These are phyloP conservation scores for Hordeum vulgare DNA, from an alignment of 176 grass and related monocot species.

Conservation along the genomic window DNA sequence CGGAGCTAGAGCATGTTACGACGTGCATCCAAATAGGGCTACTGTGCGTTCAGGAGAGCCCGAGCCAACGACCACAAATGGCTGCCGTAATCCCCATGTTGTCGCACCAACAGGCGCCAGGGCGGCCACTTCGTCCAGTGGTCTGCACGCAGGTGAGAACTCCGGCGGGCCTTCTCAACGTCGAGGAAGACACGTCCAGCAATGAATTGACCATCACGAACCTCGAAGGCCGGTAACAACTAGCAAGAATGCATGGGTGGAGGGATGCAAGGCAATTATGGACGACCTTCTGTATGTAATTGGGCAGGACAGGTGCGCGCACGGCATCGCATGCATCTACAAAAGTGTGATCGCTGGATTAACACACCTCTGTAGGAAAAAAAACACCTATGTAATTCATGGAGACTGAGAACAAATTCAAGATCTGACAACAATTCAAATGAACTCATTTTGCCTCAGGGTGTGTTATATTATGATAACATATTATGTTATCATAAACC, in stretches of 20 bases:
- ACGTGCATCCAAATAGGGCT: slow-evolving; percentile 29
- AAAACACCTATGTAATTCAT: no score
- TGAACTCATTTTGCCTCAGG: no score
- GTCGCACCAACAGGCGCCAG: neutral
- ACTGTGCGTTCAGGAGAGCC: slow-evolving; percentile 40
- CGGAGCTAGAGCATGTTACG: slow-evolving; percentile 2
- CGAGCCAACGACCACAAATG: slow-evolving; percentile 17
- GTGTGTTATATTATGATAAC: no score
- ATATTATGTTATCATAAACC: no score
- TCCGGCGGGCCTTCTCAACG: neutral
- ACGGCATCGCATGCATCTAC: no score
- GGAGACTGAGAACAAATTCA: no score
- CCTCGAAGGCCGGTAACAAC: slow-evolving; percentile 13
- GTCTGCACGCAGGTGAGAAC: neutral
- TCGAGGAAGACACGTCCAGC: neutral
- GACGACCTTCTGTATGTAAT: neutral
- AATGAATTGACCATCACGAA: neutral
- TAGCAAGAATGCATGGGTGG: neutral
- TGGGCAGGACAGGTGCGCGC: neutral
- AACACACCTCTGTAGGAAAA: no score
- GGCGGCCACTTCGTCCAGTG: slow-evolving; percentile 13
- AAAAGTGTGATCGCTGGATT: no score
- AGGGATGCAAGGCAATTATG: neutral
- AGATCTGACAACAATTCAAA: no score
- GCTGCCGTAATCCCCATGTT: slow-evolving; percentile 23